Conservation (phyloP, 495 filamentous ascomycete genomes). For the Trichoderma reesei region DNA sequence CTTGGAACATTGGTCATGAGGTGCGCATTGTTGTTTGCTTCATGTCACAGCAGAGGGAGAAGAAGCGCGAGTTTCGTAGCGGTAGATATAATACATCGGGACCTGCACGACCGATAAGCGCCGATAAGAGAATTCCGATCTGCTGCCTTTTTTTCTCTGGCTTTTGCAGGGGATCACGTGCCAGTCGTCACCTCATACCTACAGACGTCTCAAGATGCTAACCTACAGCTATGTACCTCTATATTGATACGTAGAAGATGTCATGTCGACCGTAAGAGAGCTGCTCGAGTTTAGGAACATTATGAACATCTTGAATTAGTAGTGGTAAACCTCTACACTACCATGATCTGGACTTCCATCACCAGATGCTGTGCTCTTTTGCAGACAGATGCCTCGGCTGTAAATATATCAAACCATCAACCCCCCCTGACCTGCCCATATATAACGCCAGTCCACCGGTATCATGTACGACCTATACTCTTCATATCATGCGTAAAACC, state of each 20-base stretch:
- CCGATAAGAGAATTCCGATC: neutral
- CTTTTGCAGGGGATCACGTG: neutral
- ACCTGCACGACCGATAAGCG: slow-evolving; percentile 1
- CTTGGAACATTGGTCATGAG: slow-evolving; percentile 37
- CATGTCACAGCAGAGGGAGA: neutral
- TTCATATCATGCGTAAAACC: neutral
- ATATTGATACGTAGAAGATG: too few relatives aligned
- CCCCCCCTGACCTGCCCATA: neutral
- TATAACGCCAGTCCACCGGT: neutral
- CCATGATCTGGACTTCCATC: too few relatives aligned
- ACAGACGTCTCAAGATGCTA: too few relatives aligned
- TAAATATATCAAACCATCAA: neutral
- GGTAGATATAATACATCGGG: too few relatives aligned
- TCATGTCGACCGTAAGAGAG: too few relatives aligned
- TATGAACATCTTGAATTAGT: neutral
- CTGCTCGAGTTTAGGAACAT: neutral
- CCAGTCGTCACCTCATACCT: too few relatives aligned
- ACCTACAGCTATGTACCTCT: too few relatives aligned
- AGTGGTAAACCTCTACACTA: too few relatives aligned
- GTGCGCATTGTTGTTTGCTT: slow-evolving; percentile 19
- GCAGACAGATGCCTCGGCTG: neutral
- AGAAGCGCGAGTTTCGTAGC: neutral
- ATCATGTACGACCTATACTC: neutral
- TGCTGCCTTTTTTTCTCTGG: neutral
- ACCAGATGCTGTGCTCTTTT: neutral